Evolutionary conservation across 108 stramenopile genomes (phyloP).

Genomic region (Nannochloropsis gaditana): DNA sequence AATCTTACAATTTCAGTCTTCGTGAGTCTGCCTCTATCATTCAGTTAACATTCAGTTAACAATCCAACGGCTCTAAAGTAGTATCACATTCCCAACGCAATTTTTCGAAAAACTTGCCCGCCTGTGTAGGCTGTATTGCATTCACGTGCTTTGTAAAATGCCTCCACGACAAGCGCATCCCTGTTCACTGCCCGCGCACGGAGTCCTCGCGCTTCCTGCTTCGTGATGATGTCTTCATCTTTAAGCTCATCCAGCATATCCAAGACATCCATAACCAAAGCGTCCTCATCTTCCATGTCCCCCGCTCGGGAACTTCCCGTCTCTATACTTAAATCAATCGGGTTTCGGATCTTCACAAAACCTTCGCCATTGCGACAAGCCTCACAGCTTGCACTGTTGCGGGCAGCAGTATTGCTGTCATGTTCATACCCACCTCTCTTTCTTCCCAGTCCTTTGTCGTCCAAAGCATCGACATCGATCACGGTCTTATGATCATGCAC

Average conservation of each 20-base stretch:
- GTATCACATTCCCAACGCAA: neutral
- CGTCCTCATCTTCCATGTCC: neutral
- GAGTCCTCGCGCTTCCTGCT: neutral
- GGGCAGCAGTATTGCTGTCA: too few species aligned
- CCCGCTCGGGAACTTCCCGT: neutral
- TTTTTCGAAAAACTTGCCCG: neutral
- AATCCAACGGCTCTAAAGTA: too few species aligned
- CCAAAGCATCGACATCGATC: neutral
- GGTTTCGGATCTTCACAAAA: too few species aligned
- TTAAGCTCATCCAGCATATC: slow-evolving; percentile 4
- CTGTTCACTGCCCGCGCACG: neutral
- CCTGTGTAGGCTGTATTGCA: neutral
- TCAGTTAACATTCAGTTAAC: too few species aligned
- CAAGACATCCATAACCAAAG: neutral
- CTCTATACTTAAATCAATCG: too few species aligned
- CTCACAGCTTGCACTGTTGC: too few species aligned
- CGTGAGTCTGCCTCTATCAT: too few species aligned
- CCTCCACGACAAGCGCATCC: neutral
- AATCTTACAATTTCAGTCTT: too few species aligned
- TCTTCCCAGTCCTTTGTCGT: neutral
- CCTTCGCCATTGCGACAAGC: too few species aligned
- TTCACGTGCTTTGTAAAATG: neutral
- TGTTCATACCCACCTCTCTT: too few species aligned
- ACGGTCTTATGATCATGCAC: neutral
- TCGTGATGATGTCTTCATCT: neutral